Base-by-base conservation (phyloP, 2,329 filamentous ascomycete species). In the Hypoxylon sp. region DNA sequence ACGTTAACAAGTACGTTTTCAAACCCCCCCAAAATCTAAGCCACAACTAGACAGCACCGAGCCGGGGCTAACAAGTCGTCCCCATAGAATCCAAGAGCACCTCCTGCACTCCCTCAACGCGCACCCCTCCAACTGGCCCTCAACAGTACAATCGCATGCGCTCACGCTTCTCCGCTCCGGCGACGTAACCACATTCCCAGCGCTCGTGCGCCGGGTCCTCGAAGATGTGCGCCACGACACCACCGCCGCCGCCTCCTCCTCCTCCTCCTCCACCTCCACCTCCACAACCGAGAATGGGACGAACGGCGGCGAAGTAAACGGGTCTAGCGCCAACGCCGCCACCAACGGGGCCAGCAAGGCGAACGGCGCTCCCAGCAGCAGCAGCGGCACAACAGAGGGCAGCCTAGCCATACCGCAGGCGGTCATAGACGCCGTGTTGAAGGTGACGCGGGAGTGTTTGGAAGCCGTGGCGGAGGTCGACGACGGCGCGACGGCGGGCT, bases 341-440 rank as follows among this genome's bases (percentile, higher is more conserved):
- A 81, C 80, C 69, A 79, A 79, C 52, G 76, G 69, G 19, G 66
- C 51, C 50, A 69, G 75, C 55, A 66, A 62, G 8, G 60, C 59
- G 9, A 78, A 65, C 6, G 35, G 35, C 5, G 14, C 22, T 22
- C 19, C 19, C 10, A 24, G 11, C 26, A 50, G 13, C 3, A 50
- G 53, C 13, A 48, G 61, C 11, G 19, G 19, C 19, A 22, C 19
- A 22, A 46, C 52, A 2, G 73, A 71, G 14, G 77, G 69, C 17
- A 83, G 78, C 71, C 82, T 91, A 13, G 89, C 88, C 33, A 78
- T 91, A 46, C 89, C 90, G 11, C 82, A 85, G 60, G 76, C 81
- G 2, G 87, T 90, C n/a, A 79, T 91, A 13, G 86, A 90, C 26
- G 87, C 91, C 71, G 88, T 88, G 3, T 80, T 91, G n/a, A 84